Evolutionary conservation across 1,284 basidiomycete species (phyloP).

Genomic region (Gomphus sp.): DNA sequence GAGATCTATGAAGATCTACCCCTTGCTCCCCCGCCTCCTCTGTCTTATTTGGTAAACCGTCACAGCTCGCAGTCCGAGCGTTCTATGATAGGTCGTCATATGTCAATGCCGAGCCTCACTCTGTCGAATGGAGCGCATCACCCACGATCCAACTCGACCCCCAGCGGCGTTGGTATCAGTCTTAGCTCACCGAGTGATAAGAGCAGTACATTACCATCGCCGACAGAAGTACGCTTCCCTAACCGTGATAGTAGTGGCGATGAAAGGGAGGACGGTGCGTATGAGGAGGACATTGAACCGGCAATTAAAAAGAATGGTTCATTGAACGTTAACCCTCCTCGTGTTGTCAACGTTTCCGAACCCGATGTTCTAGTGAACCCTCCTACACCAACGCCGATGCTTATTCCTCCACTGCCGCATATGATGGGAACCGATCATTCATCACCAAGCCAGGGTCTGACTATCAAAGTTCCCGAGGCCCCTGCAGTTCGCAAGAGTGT

Average conservation of each 20-base stretch:
- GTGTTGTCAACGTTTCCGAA: conserved; percentile 2
- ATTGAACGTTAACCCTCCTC: background rate
- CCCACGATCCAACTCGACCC: conserved; percentile 40
- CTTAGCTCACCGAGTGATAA: conserved; percentile 51
- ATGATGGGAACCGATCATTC: conserved; percentile 9
- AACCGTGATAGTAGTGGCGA: conserved; percentile 42
- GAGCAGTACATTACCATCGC: conserved; percentile 63
- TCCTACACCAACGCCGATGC: background rate
- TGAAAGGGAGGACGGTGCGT: conserved; percentile 16
- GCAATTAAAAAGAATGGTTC: background rate
- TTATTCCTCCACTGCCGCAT: conserved; percentile 16
- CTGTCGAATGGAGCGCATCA: conserved; percentile 9
- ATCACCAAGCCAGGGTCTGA: conserved; percentile 22
- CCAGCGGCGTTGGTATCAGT: conserved; percentile 49
- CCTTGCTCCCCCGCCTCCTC: conserved; percentile 74
- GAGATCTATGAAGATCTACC: conserved; percentile 58
- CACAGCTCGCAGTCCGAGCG: conserved; percentile 37
- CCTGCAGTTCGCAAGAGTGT: conserved; percentile 25
- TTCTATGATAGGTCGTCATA: conserved; percentile 37
- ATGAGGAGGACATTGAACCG: background rate
- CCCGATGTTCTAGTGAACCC: background rate
- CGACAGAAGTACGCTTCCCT: conserved; percentile 36
- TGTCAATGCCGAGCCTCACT: conserved; percentile 41
- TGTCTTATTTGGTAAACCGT: conserved; percentile 75
- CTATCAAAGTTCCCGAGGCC: conserved; percentile 22